These are phyloP conservation scores for Gentiana dahurica DNA, from an alignment of 257 asterid genomes.

Conservation along the genomic window DNA sequence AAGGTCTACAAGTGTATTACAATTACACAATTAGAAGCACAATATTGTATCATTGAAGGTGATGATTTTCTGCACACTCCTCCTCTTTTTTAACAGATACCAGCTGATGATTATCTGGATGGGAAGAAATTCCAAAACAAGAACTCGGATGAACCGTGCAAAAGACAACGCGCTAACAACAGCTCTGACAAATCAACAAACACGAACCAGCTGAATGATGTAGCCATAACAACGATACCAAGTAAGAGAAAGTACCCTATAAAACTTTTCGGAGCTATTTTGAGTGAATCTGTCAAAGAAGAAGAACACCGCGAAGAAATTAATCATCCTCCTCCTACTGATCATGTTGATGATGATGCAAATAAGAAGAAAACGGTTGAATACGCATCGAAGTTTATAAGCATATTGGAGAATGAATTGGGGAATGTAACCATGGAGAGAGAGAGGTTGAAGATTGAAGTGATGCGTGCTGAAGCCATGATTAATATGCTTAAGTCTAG, in stretches of 20 bases:
- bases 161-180: conserved; percentile 42
- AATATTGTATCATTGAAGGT: too few species aligned
- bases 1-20: too few species aligned
- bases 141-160: conserved; percentile 61
- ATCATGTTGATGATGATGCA: conserved; percentile 86
- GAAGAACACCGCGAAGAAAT: conserved; percentile 13
- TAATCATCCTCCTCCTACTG: conserved; percentile 22
- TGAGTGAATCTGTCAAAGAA: conserved; percentile 44
- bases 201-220: conserved; percentile 46
- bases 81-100: too few species aligned
- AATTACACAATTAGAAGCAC: too few species aligned
- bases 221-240: conserved; percentile 45
- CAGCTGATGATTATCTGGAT: conserved; percentile 16
- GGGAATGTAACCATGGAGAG: conserved; percentile 79
- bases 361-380: conserved; percentile 90
- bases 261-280: conserved; percentile 46
- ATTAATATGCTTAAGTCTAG: conserved; percentile 81
- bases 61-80: too few species aligned
- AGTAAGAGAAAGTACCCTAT: conserved; percentile 48
- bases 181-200: conserved; percentile 91
- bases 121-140: conserved; percentile 38
- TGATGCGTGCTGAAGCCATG: conserved; percentile 95
- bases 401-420: conserved; percentile 76
- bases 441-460: conserved; percentile 82
- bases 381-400: conserved; percentile 79